Percentiles rank a stretch among this genome's conserved stretches.
phyloP scores from a whole-genome alignment of 2,329 filamentous ascomycete species.

The Raffaelea albimanens region DNA sequence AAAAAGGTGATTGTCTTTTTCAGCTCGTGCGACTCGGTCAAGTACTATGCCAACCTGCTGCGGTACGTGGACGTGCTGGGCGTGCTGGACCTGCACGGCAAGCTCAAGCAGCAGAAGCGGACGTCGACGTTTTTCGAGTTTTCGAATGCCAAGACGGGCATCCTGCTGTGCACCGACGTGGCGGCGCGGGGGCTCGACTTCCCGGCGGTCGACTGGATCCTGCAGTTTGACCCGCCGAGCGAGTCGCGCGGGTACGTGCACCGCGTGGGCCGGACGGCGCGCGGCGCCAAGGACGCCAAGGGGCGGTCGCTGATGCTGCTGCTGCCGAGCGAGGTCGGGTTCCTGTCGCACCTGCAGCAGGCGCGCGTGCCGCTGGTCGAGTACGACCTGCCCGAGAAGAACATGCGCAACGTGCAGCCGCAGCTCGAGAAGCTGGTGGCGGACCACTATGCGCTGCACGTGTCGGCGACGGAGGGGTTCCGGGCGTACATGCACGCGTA shows the following conservation, averaged over 20 bases:
- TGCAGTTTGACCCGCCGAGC: constrained; percentile 92
- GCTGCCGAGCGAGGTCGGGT: constrained; percentile 84
- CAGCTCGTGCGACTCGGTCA: constrained; percentile 84
- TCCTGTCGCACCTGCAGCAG: constrained; percentile 83
- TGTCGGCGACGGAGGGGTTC: constrained; percentile 70
- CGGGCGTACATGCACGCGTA: constrained; percentile 92
- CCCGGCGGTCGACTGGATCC: constrained; percentile 89
- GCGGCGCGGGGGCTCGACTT: constrained; percentile 91
- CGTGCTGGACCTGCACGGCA: constrained; percentile 78
- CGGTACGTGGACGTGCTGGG: constrained; percentile 82
- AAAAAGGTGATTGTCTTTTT: constrained; percentile 99
- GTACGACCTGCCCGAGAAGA: constrained; percentile 88
- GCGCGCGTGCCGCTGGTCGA: constrained; percentile 89
- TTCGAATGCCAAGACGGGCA: no score
- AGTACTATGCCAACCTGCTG: constrained; percentile 89
- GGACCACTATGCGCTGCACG: constrained; percentile 96
- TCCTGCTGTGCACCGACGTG: constrained; percentile 91
- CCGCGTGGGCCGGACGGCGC: constrained; percentile 87
- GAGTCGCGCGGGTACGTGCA: constrained; percentile 89
- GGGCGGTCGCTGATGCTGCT: constrained; percentile 89
- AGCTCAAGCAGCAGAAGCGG: constrained; percentile 92
- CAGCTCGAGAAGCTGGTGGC: constrained; percentile 90
- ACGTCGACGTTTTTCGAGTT: constrained; percentile 99
- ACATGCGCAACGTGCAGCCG: constrained; percentile 82
- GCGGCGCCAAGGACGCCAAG: constrained; percentile 65